Conservation (phyloP, 768 basidiomycete species). For the Amanita molliuscula region DNA sequence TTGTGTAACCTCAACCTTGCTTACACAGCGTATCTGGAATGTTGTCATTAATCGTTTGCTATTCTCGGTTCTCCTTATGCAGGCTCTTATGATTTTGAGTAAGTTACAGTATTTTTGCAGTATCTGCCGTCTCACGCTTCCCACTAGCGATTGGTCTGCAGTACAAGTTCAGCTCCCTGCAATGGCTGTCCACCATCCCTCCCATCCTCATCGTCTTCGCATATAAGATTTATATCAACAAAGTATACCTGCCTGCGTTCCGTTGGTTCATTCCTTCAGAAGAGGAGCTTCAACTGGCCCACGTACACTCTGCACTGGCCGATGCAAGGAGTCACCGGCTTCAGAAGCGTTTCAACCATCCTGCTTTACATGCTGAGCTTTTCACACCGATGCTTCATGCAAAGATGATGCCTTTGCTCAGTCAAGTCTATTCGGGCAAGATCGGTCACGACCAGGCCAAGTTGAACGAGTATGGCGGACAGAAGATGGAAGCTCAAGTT, state of each 20-base stretch:
- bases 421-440: conserved; percentile 70
- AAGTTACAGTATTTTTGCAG: conserved; percentile 19
- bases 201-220: conserved; percentile 67
- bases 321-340: conserved; percentile 69
- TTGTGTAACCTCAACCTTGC: conserved; percentile 1
- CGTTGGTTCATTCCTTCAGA: conserved; percentile 78
- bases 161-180: conserved; percentile 58
- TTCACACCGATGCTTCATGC: conserved; percentile 86
- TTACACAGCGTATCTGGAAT: conserved; percentile 78
- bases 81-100: conserved; percentile 81
- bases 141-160: conserved; percentile 75
- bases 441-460: conserved; percentile 53
- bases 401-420: conserved; percentile 71
- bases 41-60: conserved; percentile 86
- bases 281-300: conserved; percentile 60
- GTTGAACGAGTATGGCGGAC: conserved; percentile 70
- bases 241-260: conserved; percentile 58
- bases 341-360: conserved; percentile 91
- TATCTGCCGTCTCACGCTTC: conserved; percentile 1
- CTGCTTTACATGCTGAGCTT: conserved; percentile 76
- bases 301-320: conserved; percentile 68
- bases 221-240: conserved; percentile 82
- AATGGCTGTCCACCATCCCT: conserved; percentile 79
- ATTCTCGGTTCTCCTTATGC: conserved; percentile 76
- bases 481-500: conserved; percentile 63